Percentiles rank a stretch among this genome's conserved stretches.
These are phyloP conservation scores for Anisodus acutangulus DNA, from an alignment of 257 asterid genomes.

Conservation along the genomic window DNA sequence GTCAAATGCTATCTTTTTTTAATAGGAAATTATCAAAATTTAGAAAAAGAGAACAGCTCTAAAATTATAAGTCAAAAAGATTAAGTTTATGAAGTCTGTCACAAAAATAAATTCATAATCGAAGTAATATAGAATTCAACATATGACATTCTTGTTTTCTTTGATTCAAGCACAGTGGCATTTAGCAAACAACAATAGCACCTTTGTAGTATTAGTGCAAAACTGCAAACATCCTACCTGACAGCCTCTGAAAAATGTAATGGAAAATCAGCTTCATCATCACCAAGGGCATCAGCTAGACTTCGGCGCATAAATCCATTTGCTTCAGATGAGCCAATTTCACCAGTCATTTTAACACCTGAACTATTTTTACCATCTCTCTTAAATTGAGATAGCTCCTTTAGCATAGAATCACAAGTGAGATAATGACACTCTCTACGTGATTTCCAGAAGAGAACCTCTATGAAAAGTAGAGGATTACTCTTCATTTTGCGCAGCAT, in stretches of 20 bases:
- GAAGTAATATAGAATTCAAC: slow-evolving; percentile 9
- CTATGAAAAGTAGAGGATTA: slow-evolving; percentile 81
- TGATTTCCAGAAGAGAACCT: slow-evolving; percentile 80
- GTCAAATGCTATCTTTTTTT: background rate
- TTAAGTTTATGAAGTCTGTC: background rate
- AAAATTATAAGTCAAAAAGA: background rate
- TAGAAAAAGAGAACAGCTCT: background rate
- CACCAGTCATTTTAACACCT: slow-evolving; percentile 48
- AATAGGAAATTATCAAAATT: background rate
- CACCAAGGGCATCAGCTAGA: slow-evolving; percentile 96
- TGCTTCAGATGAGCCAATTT: slow-evolving; percentile 51
- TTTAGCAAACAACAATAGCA: slow-evolving; percentile 9
- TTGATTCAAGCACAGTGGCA: slow-evolving; percentile 2
- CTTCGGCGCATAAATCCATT: slow-evolving; percentile 68
- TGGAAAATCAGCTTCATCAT: slow-evolving; percentile 71
- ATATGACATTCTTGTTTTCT: slow-evolving; percentile 20
- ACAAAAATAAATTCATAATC: background rate
- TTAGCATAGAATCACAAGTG: slow-evolving; percentile 73
- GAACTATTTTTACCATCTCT: slow-evolving; percentile 43
- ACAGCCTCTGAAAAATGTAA: slow-evolving; percentile 36
- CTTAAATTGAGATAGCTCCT: slow-evolving; percentile 62
- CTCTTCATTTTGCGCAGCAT: slow-evolving; percentile 90
- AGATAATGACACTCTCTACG: slow-evolving; percentile 80
- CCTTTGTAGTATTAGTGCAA: slow-evolving; percentile 10
- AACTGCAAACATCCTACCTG: slow-evolving; percentile 26